Percentiles rank a stretch among this genome's conserved stretches.
These are phyloP conservation scores for Hericium alpestre DNA, from an alignment of 768 basidiomycete genomes.

Conservation along the genomic window DNA sequence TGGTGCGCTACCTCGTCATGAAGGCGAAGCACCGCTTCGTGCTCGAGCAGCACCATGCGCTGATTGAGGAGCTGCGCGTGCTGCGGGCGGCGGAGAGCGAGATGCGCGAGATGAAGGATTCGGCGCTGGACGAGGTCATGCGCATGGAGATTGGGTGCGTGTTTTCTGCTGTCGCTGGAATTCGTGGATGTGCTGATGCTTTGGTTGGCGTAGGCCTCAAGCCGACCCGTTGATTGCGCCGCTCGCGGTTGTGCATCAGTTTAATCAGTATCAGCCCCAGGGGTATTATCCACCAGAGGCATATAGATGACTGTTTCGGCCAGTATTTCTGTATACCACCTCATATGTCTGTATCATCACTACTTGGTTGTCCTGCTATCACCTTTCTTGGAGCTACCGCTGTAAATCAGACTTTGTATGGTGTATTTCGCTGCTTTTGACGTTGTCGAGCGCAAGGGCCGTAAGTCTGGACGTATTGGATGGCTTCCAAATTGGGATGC, in stretches of 20 bases:
- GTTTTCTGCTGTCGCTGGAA: neutral
- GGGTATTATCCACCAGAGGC: neutral
- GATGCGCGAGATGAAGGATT: constrained; percentile 18
- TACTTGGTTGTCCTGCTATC: neutral
- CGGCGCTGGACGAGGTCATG: constrained; percentile 10
- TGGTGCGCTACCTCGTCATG: constrained; percentile 62
- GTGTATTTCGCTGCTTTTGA: no score
- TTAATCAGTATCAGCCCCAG: neutral
- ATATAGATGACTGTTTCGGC: neutral
- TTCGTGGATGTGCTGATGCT: neutral
- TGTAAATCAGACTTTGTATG: no score
- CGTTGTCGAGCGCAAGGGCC: no score
- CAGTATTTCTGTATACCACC: neutral
- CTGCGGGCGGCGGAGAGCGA: constrained; percentile 35
- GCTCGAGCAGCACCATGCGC: constrained; percentile 51
- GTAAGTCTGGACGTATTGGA: no score
- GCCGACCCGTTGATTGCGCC: constrained; percentile 5
- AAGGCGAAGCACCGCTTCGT: constrained; percentile 74
- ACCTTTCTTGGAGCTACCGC: neutral
- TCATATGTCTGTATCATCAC: neutral
- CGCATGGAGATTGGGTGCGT: constrained; percentile 12
- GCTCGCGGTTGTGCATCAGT: neutral
- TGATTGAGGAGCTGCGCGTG: constrained; percentile 55
- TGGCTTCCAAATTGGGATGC: no score
- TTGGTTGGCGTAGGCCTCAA: neutral